Conservation (phyloP, 2,329 filamentous ascomycete species). For the Cryphonectria carpinicola region DNA sequence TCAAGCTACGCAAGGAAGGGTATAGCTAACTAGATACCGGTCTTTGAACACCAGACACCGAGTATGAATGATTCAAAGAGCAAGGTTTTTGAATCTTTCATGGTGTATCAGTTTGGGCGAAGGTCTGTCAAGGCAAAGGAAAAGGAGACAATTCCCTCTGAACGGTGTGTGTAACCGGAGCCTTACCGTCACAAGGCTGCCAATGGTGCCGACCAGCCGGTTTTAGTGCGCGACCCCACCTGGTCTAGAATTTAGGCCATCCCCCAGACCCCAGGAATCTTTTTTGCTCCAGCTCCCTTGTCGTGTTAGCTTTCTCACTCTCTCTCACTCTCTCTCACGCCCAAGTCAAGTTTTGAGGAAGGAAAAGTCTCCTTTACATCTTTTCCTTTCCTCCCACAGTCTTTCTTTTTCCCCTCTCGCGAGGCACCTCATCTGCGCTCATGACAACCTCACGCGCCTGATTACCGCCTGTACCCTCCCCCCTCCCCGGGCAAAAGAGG, state of each 20-base stretch:
- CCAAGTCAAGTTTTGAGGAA: background rate
- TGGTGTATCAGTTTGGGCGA: background rate
- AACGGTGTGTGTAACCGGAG: background rate
- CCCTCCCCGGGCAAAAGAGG: background rate
- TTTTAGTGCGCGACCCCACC: constrained; percentile 13
- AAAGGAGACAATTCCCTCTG: background rate
- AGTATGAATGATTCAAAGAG: background rate
- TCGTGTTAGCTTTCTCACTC: background rate
- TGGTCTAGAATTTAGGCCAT: background rate
- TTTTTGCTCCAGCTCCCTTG: constrained; percentile 8
- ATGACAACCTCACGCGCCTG: background rate
- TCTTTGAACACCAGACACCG: background rate
- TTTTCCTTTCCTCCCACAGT: no score
- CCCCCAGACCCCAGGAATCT: constrained; percentile 4
- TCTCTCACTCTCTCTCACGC: background rate
- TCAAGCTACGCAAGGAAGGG: background rate
- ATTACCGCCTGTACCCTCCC: background rate
- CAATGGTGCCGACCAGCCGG: background rate
- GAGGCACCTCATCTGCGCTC: background rate
- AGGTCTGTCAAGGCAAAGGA: background rate
- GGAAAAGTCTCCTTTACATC: background rate
- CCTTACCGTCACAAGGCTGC: background rate
- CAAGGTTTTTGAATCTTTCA: background rate
- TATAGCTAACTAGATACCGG: background rate
- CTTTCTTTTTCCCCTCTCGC: background rate